Evolutionary conservation across 148 eudicot genomes (phyloP).

Genomic region (Persicaria maculosa): DNA sequence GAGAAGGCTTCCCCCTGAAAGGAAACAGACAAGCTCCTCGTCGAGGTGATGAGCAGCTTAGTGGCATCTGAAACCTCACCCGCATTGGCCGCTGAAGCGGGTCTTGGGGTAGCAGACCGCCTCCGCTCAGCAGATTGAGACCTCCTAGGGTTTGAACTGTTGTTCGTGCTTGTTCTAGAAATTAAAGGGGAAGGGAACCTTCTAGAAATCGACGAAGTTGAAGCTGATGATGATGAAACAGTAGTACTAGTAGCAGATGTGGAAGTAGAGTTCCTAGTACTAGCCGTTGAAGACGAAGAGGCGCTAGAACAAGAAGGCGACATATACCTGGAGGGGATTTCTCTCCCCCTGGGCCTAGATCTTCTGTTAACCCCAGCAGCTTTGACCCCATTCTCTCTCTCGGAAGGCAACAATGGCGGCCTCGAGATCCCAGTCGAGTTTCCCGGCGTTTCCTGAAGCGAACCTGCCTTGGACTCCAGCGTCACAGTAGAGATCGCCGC

Average conservation of each 20-base stretch:
- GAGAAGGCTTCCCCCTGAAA: slow-evolving; percentile 88
- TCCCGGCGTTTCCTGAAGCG: slow-evolving; percentile 24
- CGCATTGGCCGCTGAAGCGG: slow-evolving; percentile 31
- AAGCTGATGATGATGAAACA: slow-evolving; percentile 28
- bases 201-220: slow-evolving; percentile 46
- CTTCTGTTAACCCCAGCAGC: not conserved
- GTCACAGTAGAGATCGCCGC: slow-evolving; percentile 53
- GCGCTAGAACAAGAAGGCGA: slow-evolving; percentile 31
- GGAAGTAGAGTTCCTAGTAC: slow-evolving; percentile 29
- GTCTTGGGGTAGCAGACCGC: slow-evolving; percentile 46
- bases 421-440: slow-evolving; percentile 26
- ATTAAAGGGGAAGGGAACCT: slow-evolving; percentile 74
- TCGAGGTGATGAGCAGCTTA: slow-evolving; percentile 70
- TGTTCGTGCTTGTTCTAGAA: slow-evolving; percentile 22
- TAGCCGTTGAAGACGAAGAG: slow-evolving; percentile 53
- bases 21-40: slow-evolving; percentile 84
- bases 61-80: slow-evolving; percentile 64
- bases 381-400: slow-evolving; percentile 43
- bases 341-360: slow-evolving; percentile 48
- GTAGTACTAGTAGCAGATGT: slow-evolving; percentile 23
- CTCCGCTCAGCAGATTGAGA: slow-evolving; percentile 78
- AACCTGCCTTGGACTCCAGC: slow-evolving; percentile 37
- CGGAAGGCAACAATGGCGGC: slow-evolving; percentile 68
- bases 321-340: slow-evolving; percentile 72
- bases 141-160: slow-evolving; percentile 45